These are phyloP conservation scores for Hysterium pulicare DNA, from an alignment of 2,329 filamentous ascomycete genomes.

Conservation along the genomic window DNA sequence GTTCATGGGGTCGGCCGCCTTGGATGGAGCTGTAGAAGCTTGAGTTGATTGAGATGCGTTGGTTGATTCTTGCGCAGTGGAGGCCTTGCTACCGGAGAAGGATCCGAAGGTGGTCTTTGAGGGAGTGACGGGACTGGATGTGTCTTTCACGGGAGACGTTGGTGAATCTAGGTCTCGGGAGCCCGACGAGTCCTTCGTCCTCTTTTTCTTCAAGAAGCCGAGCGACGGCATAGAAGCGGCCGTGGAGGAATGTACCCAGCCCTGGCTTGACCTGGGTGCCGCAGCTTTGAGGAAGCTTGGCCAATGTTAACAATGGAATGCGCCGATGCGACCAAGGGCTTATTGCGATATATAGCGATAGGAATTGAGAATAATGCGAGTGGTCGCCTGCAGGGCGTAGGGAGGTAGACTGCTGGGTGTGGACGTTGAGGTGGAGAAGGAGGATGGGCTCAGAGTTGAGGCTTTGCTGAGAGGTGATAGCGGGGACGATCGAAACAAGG, in stretches of 20 bases:
- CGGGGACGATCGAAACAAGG: slow-evolving; percentile 1
- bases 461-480: slow-evolving; percentile 10
- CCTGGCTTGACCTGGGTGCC: slow-evolving; percentile 16
- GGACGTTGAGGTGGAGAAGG: slow-evolving; percentile 5
- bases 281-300: slow-evolving; percentile 7
- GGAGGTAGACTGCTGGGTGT: neutral
- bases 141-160: slow-evolving; percentile 63
- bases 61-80: slow-evolving; percentile 14
- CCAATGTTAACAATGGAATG: slow-evolving; percentile 14
- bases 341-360: neutral
- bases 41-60: slow-evolving; percentile 14
- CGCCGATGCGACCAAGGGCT: slow-evolving; percentile 10
- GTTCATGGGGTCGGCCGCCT: slow-evolving; percentile 42
- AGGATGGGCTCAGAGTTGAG: slow-evolving; percentile 4
- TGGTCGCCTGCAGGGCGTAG: slow-evolving; percentile 6
- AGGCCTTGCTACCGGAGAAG: slow-evolving; percentile 30
- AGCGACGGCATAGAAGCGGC: slow-evolving; percentile 76
- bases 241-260: slow-evolving; percentile 24
- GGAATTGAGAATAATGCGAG: slow-evolving; percentile 5
- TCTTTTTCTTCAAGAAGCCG: slow-evolving; percentile 97
- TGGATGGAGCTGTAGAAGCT: slow-evolving; percentile 18
- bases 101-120: slow-evolving; percentile 27
- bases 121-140: slow-evolving; percentile 45
- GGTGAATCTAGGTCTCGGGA: slow-evolving; percentile 63
- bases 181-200: slow-evolving; percentile 79